Evolutionary conservation across 2,329 filamentous ascomycete species (phyloP).

Genomic region (Trichoderma arundinaceum): DNA sequence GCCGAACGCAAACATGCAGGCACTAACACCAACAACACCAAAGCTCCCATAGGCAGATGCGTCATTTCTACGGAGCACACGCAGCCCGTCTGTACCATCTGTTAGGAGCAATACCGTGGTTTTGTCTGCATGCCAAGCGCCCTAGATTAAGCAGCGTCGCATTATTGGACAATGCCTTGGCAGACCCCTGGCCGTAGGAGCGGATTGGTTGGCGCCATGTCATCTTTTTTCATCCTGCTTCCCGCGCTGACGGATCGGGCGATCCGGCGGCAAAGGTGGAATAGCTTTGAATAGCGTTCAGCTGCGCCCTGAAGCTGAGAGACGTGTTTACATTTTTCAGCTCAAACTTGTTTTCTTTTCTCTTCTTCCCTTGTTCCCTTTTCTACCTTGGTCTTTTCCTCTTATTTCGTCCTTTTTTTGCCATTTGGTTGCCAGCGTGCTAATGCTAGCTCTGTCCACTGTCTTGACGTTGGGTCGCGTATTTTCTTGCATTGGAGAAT

Average conservation of each 20-base stretch:
- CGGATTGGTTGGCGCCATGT: slow-evolving; percentile 20
- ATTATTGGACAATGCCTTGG: slow-evolving; percentile 17
- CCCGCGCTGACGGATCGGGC: slow-evolving; percentile 26
- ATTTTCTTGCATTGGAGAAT: background rate
- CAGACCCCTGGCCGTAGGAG: slow-evolving; percentile 15
- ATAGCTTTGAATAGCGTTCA: slow-evolving; percentile 21
- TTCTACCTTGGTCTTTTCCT: background rate
- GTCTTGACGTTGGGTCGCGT: background rate
- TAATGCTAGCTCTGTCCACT: background rate
- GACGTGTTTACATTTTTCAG: slow-evolving; percentile 7
- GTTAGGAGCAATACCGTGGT: slow-evolving; percentile 13
- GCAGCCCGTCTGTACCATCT: background rate
- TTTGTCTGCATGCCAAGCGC: slow-evolving; percentile 20
- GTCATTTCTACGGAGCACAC: background rate
- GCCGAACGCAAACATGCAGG: background rate
- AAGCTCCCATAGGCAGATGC: background rate
- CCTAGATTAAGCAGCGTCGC: slow-evolving; percentile 20
- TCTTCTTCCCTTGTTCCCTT: background rate
- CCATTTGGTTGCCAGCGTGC: background rate
- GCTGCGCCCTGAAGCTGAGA: slow-evolving; percentile 29
- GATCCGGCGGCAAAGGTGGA: slow-evolving; percentile 27
- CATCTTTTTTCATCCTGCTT: slow-evolving; percentile 19
- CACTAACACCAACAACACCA: slow-evolving; percentile 23
- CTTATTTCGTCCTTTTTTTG: background rate
- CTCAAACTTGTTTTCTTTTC: background rate